Evolutionary conservation across 2,329 filamentous ascomycete species (phyloP), one percentile per base, ranked within the genome.

Genomic region (Rhytidhysteron rufulum): DNA sequence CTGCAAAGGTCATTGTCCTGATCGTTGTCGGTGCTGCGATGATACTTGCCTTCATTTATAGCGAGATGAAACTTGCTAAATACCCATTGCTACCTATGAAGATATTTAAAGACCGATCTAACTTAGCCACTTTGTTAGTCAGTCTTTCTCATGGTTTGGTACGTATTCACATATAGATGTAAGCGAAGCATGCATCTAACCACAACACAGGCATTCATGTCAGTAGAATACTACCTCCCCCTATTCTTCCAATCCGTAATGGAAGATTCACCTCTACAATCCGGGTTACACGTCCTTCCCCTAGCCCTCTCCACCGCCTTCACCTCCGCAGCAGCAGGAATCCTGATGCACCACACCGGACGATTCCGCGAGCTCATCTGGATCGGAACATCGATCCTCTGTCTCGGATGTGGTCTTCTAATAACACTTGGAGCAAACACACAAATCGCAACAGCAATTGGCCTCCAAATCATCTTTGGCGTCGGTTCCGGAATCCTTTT

Each of bases 221-320:
- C 73, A 0, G 71, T 72, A 1, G 75, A 78, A 31, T 87, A 85
- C 60, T 88, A 83, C 50, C 66, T 87, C 2, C 84, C 85, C 0
- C 70, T 87, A 0, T 87, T 83, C 60, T 85, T 85, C 41, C 85
- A 88, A 57, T 74, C 78, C 4, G 81, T 81, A 1, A 73, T 79
- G 3, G 71, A 72, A 20, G 76, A 76, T 2, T 71, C 71, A 1
- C 77, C 81, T 0, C 64, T 83, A 34, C 64, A 69, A 11, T 83
- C 78, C 0, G 71, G 69, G 49, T 49, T 80, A 2, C 72, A 80
- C 20, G 68, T 83, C 7, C 66, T 86, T 1, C 80, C 83, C 0
- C 72, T 79, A 19, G 76, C 48, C 2, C 18, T 60, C 5, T 47
- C 50, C 4, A 66, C 69, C 44, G 67, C 73, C 4, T 37, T 65